phyloP scores from a whole-genome alignment of 768 basidiomycete species.

The Tulasnella sp. region DNA sequence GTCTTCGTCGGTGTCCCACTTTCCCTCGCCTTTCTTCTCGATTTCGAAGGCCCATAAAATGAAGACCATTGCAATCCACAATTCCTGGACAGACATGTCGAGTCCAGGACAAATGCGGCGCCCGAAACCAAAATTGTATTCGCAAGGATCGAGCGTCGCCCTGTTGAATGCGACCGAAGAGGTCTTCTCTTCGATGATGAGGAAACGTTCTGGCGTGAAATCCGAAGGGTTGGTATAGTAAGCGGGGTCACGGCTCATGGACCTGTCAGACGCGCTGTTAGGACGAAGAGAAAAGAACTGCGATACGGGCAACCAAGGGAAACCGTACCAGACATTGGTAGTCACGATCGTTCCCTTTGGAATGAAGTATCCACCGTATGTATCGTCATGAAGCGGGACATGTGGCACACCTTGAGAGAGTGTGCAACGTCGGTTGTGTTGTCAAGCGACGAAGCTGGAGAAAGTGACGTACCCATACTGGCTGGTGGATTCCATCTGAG shows the following conservation, averaged over 20 bases:
- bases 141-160: background rate
- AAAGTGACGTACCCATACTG: background rate
- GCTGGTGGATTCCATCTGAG: conserved; percentile 27
- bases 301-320: background rate
- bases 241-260: conserved; percentile 1
- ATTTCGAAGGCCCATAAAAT: background rate
- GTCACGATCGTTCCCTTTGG: background rate
- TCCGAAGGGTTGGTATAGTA: conserved; percentile 6
- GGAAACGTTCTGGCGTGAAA: conserved; percentile 13
- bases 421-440: background rate
- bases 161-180: background rate
- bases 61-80: background rate
- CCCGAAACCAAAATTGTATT: conserved; percentile 1
- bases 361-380: conserved; percentile 19
- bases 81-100: background rate
- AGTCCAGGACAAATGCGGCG: conserved; percentile 10
- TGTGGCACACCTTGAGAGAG: background rate
- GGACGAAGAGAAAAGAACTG: too few species aligned
- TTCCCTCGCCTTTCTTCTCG: background rate
- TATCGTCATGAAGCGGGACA: conserved; percentile 13
- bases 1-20: background rate
- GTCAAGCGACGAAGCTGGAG: background rate
- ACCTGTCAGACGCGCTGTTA: background rate
- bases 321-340: background rate
- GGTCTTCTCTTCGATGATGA: background rate